phyloP scores from a whole-genome alignment of 768 basidiomycete species.

The Steccherinum ochraceum region DNA sequence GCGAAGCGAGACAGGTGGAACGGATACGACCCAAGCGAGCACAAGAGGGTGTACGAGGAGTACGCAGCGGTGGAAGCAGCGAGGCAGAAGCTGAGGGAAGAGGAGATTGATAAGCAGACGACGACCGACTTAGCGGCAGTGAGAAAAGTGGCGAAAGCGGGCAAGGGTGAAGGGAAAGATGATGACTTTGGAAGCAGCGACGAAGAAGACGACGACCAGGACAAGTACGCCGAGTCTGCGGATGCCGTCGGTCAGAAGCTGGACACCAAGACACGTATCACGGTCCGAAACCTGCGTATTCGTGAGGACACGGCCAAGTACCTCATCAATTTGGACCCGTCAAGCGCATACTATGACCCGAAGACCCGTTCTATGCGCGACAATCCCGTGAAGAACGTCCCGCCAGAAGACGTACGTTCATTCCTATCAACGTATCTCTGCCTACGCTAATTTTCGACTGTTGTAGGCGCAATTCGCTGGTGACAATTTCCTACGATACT shows the following conservation, averaged over 20 bases:
- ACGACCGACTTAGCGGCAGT: constrained; percentile 88
- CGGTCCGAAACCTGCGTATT: constrained; percentile 96
- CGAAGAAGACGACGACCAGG: constrained; percentile 93
- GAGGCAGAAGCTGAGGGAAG: constrained; percentile 85
- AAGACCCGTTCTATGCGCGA: constrained; percentile 99
- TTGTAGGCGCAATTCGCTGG: constrained; percentile 83
- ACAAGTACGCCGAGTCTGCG: constrained; percentile 97
- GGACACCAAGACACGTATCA: constrained; percentile 97
- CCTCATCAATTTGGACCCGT: constrained; percentile 90
- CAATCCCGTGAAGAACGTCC: constrained; percentile 71
- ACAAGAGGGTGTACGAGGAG: constrained; percentile 86
- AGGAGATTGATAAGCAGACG: constrained; percentile 96
- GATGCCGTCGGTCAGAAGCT: constrained; percentile 98
- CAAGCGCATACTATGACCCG: constrained; percentile 97
- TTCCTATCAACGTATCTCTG: background rate
- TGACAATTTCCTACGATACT: constrained; percentile 90
- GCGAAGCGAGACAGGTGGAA: constrained; percentile 98
- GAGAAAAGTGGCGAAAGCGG: constrained; percentile 91
- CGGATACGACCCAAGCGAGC: constrained; percentile 88
- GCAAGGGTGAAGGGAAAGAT: constrained; percentile 65
- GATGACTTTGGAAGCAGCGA: constrained; percentile 95
- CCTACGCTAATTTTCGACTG: constrained; percentile 1
- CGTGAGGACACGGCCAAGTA: constrained; percentile 99
- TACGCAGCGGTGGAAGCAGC: constrained; percentile 91
- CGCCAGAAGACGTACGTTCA: constrained; percentile 80